These are phyloP conservation scores for Xerocomus nothofagi DNA, from an alignment of 1,284 basidiomycete genomes.

Conservation along the genomic window DNA sequence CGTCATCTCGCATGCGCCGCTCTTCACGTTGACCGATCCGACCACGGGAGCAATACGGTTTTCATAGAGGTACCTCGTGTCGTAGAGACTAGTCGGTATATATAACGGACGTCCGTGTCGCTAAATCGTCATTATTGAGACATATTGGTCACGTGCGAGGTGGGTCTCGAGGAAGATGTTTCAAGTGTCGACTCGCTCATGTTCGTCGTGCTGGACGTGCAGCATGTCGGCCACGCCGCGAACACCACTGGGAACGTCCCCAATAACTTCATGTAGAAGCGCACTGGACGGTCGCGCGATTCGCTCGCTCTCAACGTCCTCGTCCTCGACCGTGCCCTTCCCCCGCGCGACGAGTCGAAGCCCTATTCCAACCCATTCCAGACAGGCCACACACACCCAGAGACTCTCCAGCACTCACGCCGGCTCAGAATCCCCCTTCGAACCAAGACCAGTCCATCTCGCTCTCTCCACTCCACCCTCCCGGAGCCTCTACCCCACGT, in stretches of 20 bases:
- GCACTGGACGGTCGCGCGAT: not conserved
- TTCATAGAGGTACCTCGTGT: conserved; percentile 31
- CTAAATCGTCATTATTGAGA: not conserved
- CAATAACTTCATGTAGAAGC: not conserved
- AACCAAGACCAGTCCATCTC: conserved; percentile 17
- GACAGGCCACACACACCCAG: conserved; percentile 2
- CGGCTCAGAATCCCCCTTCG: conserved; percentile 19
- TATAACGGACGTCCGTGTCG: conserved; percentile 5
- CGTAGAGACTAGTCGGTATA: conserved; percentile 14
- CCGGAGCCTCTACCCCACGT: conserved; percentile 1
- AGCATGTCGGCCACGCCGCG: conserved; percentile 35
- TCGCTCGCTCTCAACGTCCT: conserved; percentile 3
- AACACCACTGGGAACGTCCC: conserved; percentile 20
- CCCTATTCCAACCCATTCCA: conserved; percentile 2
- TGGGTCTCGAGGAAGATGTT: conserved; percentile 5
- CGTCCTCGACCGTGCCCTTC: conserved; percentile 24
- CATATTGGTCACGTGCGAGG: conserved; percentile 29
- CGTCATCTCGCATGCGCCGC: conserved; percentile 32
- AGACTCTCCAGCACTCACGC: conserved; percentile 14
- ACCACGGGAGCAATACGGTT: conserved; percentile 32
- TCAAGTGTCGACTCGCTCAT: not conserved
- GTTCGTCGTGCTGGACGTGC: conserved; percentile 20
- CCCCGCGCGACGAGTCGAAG: conserved; percentile 7
- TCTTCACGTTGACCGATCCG: conserved; percentile 36
- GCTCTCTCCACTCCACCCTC: not conserved